A percentile compares a stretch with the other conserved stretches of the same genome.
Evolutionary conservation across 73 alveolate genomes (phyloP).

Genomic region (Diophrys appendiculata): DNA sequence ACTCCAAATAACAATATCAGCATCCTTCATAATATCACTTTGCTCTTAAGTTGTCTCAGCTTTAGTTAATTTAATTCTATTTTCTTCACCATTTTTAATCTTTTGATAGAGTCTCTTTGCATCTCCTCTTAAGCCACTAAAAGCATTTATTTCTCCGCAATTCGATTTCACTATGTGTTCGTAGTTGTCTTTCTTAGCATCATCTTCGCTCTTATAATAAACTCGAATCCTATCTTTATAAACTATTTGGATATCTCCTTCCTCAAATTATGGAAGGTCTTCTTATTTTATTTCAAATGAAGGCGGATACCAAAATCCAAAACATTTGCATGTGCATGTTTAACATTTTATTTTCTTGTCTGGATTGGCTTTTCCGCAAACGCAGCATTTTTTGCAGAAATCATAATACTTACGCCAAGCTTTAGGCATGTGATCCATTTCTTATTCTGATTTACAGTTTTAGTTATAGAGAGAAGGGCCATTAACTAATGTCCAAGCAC

Average conservation of each 20-base stretch:
- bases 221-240: constrained; percentile 63
- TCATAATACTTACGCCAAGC: background rate
- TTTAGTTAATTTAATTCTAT: constrained; percentile 38
- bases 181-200: constrained; percentile 55
- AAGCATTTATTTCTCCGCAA: constrained; percentile 58
- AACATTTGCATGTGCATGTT: background rate
- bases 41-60: constrained; percentile 51
- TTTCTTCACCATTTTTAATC: constrained; percentile 49
- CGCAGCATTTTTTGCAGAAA: background rate
- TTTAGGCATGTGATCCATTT: background rate
- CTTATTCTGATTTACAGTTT: background rate
- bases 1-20: constrained; percentile 56
- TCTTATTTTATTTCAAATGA: background rate
- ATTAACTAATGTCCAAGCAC: constrained; percentile 68
- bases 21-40: constrained; percentile 22
- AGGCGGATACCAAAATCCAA: background rate
- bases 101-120: constrained; percentile 57
- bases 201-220: constrained; percentile 35
- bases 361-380: background rate
- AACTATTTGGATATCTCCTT: constrained; percentile 42
- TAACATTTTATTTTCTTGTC: background rate
- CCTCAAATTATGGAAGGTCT: constrained; percentile 43
- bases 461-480: constrained; percentile 54
- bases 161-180: constrained; percentile 16
- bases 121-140: constrained; percentile 71